These are phyloP conservation scores for Umbilicaria muhlenbergii DNA, from an alignment of 495 filamentous ascomycete species.

Conservation along the genomic window DNA sequence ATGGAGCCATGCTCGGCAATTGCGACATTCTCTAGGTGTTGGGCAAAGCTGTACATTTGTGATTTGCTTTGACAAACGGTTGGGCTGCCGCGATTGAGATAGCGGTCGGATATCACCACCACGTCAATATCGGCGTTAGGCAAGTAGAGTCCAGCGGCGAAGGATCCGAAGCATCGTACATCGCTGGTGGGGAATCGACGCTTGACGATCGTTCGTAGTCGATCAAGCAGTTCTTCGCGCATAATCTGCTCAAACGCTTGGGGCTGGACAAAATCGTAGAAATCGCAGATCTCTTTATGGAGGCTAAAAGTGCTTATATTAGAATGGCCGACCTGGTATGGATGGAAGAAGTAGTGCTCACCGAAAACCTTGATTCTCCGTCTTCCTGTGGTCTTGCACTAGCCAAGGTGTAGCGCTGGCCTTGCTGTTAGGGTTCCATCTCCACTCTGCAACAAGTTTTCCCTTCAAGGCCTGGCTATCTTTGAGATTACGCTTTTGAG, in stretches of 20 bases:
- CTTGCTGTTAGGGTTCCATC: slow-evolving; percentile 11
- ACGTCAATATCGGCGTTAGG: slow-evolving; percentile 90
- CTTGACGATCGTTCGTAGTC: slow-evolving; percentile 38
- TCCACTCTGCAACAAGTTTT: slow-evolving; percentile 43
- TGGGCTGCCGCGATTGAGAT: slow-evolving; percentile 25
- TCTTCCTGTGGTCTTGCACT: slow-evolving; percentile 6
- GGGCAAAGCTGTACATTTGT: slow-evolving; percentile 31
- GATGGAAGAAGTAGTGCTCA: neutral
- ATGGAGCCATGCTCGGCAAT: slow-evolving; percentile 36
- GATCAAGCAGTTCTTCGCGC: slow-evolving; percentile 52
- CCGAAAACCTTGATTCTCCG: slow-evolving; percentile 18
- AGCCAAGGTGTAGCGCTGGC: slow-evolving; percentile 44
- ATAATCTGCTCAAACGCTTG: slow-evolving; percentile 59
- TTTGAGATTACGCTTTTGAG: slow-evolving; percentile 16
- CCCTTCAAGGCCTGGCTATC: slow-evolving; percentile 17
- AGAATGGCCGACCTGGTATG: neutral
- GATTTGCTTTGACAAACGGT: slow-evolving; percentile 28
- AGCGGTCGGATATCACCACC: slow-evolving; percentile 60
- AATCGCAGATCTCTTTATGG: slow-evolving; percentile 76
- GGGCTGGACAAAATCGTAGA: slow-evolving; percentile 70
- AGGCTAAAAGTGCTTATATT: slow-evolving; percentile 27
- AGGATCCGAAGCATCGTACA: slow-evolving; percentile 74
- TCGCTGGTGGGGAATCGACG: slow-evolving; percentile 35
- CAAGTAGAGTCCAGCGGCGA: slow-evolving; percentile 76
- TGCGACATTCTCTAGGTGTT: slow-evolving; percentile 29